Evolutionary conservation across 1,139 yeast species (phyloP), one percentile per base, ranked within the genome.

Genomic region (Yamadazyma mexicana): DNA sequence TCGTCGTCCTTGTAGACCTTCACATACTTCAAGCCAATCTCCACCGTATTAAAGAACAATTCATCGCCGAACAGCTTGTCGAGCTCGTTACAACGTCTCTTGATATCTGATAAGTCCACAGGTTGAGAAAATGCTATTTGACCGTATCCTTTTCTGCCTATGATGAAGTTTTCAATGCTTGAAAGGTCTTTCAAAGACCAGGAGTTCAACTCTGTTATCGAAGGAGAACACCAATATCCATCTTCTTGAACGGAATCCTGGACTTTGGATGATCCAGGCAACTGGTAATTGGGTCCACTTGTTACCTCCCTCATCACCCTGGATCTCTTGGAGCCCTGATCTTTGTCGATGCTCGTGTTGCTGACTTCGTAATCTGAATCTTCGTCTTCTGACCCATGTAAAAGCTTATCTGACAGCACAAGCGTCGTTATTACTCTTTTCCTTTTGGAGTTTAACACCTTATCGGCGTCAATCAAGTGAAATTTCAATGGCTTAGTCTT

Each of bases 151-250:
- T 70, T 73, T 46, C 96, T 78, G 1, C 97, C 97, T 47, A 86
- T 75, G 8, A 84, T 77, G 51, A 89, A 84, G 48, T 83, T 77
- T 10, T 81, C 77, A 12, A 89, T 81, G 18, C 67, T 66, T 0
- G 78, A 49, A 15, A 89, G 70, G 44, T 83, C 78, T 31, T 74
- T 69, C 3, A 62, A 51, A 0, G 85, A 56, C 49, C 79, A 56
- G 8, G 62, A 50, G 1, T 73, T 56, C 5, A 89, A 66, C 24
- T 77, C 80, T 2, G 68, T 68, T 11, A 87, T 65, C 0, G 86
- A 62, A 1, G 97, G 97, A 1, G 82, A 73, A 43, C 88, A 80
- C 94, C 96, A 89, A 58, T 89, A 89, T 2, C 81, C 89, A 26
- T 71, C 70, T 32, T 23, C 33, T 29, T 23, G 18, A 9, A 30